phyloP scores from a whole-genome alignment of 208 protist species.

The Lotmaria passim region DNA sequence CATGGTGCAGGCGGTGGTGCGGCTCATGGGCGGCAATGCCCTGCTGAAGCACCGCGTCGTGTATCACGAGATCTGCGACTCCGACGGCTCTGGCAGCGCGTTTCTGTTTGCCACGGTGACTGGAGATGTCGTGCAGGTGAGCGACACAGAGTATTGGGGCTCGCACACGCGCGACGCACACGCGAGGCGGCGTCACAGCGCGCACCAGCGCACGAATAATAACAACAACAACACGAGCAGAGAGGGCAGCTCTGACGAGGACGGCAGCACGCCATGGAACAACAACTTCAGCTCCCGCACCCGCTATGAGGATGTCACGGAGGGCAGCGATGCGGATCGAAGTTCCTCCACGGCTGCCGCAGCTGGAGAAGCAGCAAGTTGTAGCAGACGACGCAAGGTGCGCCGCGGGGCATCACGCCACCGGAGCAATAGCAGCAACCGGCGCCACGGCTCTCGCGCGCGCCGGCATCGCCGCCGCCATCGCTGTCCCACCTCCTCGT shows the following conservation, averaged over 20 bases:
- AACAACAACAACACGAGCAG: background rate
- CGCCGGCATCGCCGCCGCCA: slow-evolving; percentile 7
- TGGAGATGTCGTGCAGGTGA: slow-evolving; percentile 86
- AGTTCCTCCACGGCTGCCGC: background rate
- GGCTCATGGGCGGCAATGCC: slow-evolving; percentile 85
- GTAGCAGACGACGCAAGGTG: slow-evolving; percentile 4
- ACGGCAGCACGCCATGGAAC: slow-evolving; percentile 11
- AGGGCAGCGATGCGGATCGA: slow-evolving; percentile 6
- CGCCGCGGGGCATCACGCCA: slow-evolving; percentile 3
- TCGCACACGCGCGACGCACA: background rate
- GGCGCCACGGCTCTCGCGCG: background rate
- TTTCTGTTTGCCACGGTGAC: slow-evolving; percentile 87
- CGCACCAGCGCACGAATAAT: no score
- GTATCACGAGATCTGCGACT: slow-evolving; percentile 88
- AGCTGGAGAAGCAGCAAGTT: background rate
- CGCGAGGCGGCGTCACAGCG: background rate
- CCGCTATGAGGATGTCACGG: background rate
- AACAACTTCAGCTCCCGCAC: slow-evolving; percentile 2
- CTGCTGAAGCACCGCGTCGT: slow-evolving; percentile 85
- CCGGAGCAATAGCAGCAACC: slow-evolving; percentile 2
- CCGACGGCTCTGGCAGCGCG: slow-evolving; percentile 71
- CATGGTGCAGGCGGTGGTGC: slow-evolving; percentile 76
- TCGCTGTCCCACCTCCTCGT: background rate
- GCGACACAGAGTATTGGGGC: slow-evolving; percentile 24
- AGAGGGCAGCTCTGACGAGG: background rate